Conservation (phyloP, 176 grass and related monocot genomes). For the Cymbopogon citratus region DNA sequence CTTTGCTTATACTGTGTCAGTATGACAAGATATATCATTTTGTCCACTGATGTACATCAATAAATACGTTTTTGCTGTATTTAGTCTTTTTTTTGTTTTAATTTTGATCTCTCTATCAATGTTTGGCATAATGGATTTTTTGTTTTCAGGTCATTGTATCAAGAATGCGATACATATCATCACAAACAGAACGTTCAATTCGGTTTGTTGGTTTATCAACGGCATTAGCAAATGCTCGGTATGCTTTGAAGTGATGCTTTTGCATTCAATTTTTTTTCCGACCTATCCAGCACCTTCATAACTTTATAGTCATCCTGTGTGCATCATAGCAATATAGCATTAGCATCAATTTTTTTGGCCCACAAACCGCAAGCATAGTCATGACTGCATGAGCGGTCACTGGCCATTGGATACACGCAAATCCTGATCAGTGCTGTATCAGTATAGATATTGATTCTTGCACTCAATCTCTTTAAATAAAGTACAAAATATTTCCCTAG, state of each 20-base stretch:
- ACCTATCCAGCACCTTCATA: not conserved
- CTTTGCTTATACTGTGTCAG: not conserved
- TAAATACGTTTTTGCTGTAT: not conserved
- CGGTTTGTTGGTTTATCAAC: slow-evolving; percentile 96
- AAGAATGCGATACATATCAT: slow-evolving; percentile 99
- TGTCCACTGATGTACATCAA: not conserved
- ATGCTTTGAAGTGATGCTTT: slow-evolving; percentile 31
- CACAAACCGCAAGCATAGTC: not conserved
- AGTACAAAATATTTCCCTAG: not conserved
- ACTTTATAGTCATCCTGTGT: not conserved
- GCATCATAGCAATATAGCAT: not conserved
- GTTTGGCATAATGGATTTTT: slow-evolving; percentile 22
- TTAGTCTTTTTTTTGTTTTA: slow-evolving; percentile 7
- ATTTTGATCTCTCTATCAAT: slow-evolving; percentile 9
- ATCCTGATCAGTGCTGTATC: not conserved
- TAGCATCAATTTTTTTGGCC: not conserved
- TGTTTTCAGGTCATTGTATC: slow-evolving; percentile 89
- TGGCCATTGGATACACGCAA: not conserved
- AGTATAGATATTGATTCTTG: not conserved
- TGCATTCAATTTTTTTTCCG: not conserved
- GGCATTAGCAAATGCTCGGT: slow-evolving; percentile 94
- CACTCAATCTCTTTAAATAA: not conserved
- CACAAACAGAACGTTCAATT: slow-evolving; percentile 77
- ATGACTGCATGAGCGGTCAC: not conserved
- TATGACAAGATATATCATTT: not conserved